These are phyloP conservation scores for Tricholoma matsutake DNA, from an alignment of 768 basidiomycete species.

Conservation along the genomic window DNA sequence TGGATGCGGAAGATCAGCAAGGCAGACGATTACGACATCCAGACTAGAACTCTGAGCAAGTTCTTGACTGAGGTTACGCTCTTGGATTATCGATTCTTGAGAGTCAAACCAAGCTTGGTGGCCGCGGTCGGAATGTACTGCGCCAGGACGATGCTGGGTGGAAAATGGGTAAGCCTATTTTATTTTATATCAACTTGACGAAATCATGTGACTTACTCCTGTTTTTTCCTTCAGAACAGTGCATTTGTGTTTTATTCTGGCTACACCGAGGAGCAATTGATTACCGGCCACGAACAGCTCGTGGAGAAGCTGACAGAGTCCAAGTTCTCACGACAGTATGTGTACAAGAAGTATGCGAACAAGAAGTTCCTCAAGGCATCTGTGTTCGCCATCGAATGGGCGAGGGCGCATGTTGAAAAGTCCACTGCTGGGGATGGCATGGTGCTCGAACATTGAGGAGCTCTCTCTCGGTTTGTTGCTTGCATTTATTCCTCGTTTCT, in stretches of 20 bases:
- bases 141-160: conserved; percentile 89
- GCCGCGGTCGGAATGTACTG: conserved; percentile 98
- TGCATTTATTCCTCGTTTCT: conserved; percentile 19
- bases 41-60: conserved; percentile 95
- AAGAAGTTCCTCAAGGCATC: conserved; percentile 98
- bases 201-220: conserved; percentile 37
- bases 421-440: conserved; percentile 37
- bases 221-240: conserved; percentile 59
- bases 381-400: conserved; percentile 74
- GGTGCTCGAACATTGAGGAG: conserved; percentile 41
- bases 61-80: conserved; percentile 96
- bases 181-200: conserved; percentile 6
- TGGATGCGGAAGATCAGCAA: conserved; percentile 99
- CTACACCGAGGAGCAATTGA: conserved; percentile 85
- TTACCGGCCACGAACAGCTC: conserved; percentile 76
- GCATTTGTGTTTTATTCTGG: conserved; percentile 91
- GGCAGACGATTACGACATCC: conserved; percentile 97
- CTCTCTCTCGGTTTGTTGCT: conserved; percentile 15
- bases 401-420: conserved; percentile 45
- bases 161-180: conserved; percentile 83
- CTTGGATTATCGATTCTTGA: conserved; percentile 87
- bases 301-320: conserved; percentile 79
- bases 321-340: conserved; percentile 80
- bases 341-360: conserved; percentile 94
- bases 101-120: conserved; percentile 89